Conservation (phyloP, 495 filamentous ascomycete species). For the Tuber melanosporum region DNA sequence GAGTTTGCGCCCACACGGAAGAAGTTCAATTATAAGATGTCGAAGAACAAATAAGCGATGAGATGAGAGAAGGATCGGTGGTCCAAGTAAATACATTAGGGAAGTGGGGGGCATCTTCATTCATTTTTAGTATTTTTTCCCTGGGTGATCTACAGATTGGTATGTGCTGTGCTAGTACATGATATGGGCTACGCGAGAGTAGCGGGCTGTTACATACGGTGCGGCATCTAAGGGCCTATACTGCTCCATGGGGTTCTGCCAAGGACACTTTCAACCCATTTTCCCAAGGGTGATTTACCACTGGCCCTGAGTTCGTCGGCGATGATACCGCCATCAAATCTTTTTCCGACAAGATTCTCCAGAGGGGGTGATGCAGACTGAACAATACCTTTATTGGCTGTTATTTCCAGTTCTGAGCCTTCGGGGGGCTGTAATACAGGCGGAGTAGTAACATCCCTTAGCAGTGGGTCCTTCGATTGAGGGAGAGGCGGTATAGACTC, state of each 20-base stretch:
- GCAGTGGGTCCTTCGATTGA: not conserved
- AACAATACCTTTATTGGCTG: conserved; percentile 30
- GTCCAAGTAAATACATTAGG: not conserved
- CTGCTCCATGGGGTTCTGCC: conserved; percentile 26
- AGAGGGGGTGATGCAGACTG: conserved; percentile 1
- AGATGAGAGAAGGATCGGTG: not conserved
- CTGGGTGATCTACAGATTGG: not conserved
- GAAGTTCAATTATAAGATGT: conserved; percentile 70
- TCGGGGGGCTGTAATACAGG: conserved; percentile 19
- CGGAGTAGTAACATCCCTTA: not conserved
- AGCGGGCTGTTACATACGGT: not conserved
- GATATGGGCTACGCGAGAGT: not conserved
- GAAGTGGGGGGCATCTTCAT: not conserved
- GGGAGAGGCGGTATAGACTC: conserved; percentile 22
- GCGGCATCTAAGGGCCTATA: not conserved
- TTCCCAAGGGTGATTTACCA: not conserved
- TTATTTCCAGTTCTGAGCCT: conserved; percentile 17
- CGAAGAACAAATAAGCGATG: conserved; percentile 61
- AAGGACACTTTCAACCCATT: conserved; percentile 25
- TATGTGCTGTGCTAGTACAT: not conserved
- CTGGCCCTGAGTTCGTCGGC: conserved; percentile 14
- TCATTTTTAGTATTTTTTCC: not conserved
- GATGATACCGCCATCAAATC: conserved; percentile 31
- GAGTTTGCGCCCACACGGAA: conserved; percentile 89
- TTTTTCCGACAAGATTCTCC: conserved; percentile 22